phyloP scores from a whole-genome alignment of 2,329 filamentous ascomycete genomes.

The Samsoniella hepiali region DNA sequence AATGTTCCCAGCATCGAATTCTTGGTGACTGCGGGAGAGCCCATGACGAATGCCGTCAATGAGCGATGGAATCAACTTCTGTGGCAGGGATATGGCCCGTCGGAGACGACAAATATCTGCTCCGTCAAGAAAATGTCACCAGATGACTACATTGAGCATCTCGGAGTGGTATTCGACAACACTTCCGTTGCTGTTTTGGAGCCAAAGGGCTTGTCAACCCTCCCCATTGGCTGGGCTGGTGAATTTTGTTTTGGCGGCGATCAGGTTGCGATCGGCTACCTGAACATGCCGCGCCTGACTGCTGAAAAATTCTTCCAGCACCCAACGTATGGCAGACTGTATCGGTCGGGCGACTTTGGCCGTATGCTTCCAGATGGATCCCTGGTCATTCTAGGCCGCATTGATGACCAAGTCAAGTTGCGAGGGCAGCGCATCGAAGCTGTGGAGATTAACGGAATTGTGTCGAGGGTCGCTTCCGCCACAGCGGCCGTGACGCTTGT shows the following conservation, averaged over 20 bases:
- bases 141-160: slow-evolving; percentile 64
- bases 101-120: slow-evolving; percentile 86
- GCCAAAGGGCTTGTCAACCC: slow-evolving; percentile 42
- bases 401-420: slow-evolving; percentile 79
- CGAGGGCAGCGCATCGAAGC: slow-evolving; percentile 78
- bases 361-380: slow-evolving; percentile 74
- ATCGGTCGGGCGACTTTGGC: slow-evolving; percentile 79
- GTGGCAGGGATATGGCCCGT: slow-evolving; percentile 80
- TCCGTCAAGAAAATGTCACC: slow-evolving; percentile 63
- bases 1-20: slow-evolving; percentile 71
- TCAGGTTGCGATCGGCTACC: slow-evolving; percentile 74
- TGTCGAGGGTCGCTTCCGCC: slow-evolving; percentile 52
- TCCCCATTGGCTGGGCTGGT: slow-evolving; percentile 71
- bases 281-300: slow-evolving; percentile 62
- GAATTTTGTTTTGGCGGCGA: slow-evolving; percentile 86
- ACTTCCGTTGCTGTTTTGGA: slow-evolving; percentile 68
- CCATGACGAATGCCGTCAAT: slow-evolving; percentile 69
- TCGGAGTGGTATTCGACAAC: slow-evolving; percentile 72
- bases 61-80: slow-evolving; percentile 66
- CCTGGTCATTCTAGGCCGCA: slow-evolving; percentile 67
- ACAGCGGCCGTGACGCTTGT: slow-evolving; percentile 64
- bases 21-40: slow-evolving; percentile 77
- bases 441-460: slow-evolving; percentile 65
- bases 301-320: slow-evolving; percentile 66
- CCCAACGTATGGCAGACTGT: slow-evolving; percentile 66